A percentile compares a stretch with the other conserved stretches of the same genome.
Conservation (phyloP, 75 land plant genomes). For the Chamaecyparis obtusa region DNA sequence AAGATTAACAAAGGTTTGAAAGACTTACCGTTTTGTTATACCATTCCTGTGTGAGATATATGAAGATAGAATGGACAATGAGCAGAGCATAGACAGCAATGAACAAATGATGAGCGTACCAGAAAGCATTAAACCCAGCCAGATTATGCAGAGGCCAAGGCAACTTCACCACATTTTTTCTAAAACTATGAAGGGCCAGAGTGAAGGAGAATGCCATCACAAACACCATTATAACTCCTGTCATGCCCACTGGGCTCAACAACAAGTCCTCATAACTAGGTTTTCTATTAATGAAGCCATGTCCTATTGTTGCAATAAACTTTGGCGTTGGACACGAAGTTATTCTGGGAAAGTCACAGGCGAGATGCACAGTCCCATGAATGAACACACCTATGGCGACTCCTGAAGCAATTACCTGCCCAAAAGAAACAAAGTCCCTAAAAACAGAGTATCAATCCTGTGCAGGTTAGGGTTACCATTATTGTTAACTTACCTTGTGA, state of each 20-base stretch:
- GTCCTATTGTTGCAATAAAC: conserved; percentile 42
- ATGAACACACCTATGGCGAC: conserved; percentile 41
- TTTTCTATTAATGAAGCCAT: conserved; percentile 41
- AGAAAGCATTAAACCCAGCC: conserved; percentile 87
- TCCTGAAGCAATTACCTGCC: conserved; percentile 50
- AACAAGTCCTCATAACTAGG: conserved; percentile 48
- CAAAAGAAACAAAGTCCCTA: background rate
- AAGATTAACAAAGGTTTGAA: background rate
- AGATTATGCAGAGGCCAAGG: conserved; percentile 58
- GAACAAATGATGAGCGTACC: conserved; percentile 87
- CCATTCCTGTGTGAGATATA: conserved; percentile 55
- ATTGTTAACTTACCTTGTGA: conserved; percentile 44
- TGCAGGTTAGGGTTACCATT: background rate
- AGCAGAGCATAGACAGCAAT: conserved; percentile 57
- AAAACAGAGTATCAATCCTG: background rate
- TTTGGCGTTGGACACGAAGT: conserved; percentile 27
- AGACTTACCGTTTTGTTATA: conserved; percentile 57
- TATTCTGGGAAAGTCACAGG: conserved; percentile 62
- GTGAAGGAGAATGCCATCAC: conserved; percentile 73
- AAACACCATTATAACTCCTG: conserved; percentile 73
- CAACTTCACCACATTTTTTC: conserved; percentile 69
- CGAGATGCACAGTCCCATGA: conserved; percentile 50
- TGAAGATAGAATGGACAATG: conserved; percentile 55
- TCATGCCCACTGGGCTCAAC: conserved; percentile 38
- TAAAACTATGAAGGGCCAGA: conserved; percentile 67